Evolutionary conservation across 345 rosid genomes (phyloP).

Genomic region (Ricinus communis): DNA sequence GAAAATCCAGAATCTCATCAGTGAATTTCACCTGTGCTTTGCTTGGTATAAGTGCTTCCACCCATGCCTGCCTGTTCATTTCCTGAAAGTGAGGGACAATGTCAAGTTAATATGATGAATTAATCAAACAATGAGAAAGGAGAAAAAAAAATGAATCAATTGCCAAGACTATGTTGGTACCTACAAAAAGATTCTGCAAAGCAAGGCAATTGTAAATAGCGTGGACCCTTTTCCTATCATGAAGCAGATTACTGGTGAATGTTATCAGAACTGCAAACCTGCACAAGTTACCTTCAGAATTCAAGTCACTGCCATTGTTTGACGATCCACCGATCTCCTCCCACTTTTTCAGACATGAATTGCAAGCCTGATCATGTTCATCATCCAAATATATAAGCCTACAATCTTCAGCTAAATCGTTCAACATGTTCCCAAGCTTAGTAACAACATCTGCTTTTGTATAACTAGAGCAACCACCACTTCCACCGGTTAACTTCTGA

Average conservation of each 20-base stretch:
- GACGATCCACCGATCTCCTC: constrained; percentile 32
- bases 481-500: constrained; percentile 45
- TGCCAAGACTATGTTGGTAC: constrained; percentile 14
- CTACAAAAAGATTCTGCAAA: constrained; percentile 23
- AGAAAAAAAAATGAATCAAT: neutral
- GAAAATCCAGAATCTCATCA: neutral
- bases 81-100: constrained; percentile 13
- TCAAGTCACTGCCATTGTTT: constrained; percentile 1
- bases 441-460: constrained; percentile 27
- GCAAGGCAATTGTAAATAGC: constrained; percentile 42
- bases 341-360: constrained; percentile 40
- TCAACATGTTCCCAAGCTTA: constrained; percentile 29
- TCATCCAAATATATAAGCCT: constrained; percentile 13
- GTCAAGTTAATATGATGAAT: too few relatives aligned
- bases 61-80: constrained; percentile 15
- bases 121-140: too few relatives aligned
- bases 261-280: constrained; percentile 46
- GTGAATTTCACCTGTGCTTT: constrained; percentile 14
- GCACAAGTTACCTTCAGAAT: constrained; percentile 32
- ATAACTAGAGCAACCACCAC: constrained; percentile 43
- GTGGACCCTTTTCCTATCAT: constrained; percentile 28
- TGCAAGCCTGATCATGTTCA: constrained; percentile 24
- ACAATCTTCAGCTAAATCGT: constrained; percentile 35
- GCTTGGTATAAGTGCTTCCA: neutral
- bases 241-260: constrained; percentile 35